phyloP scores from a whole-genome alignment of 768 basidiomycete genomes.

The Aureoboletus auriporus region DNA sequence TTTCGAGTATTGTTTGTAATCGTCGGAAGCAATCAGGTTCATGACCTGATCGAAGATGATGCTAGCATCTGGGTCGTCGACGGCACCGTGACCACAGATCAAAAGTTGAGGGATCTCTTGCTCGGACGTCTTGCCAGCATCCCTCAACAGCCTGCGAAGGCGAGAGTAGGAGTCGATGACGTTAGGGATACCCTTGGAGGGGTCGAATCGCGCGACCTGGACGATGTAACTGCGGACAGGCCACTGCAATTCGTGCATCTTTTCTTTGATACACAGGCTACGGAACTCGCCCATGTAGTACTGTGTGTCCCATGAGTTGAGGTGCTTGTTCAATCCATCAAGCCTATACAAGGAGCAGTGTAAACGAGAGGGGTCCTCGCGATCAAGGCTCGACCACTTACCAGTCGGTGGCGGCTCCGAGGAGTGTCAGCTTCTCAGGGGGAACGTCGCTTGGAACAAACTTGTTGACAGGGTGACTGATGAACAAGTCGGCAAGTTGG shows the following conservation, averaged over 20 bases:
- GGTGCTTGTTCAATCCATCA: constrained; percentile 92
- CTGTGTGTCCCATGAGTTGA: constrained; percentile 75
- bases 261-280: constrained; percentile 68
- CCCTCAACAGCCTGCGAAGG: constrained; percentile 65
- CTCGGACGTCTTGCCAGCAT: constrained; percentile 39
- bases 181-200: constrained; percentile 76
- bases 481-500: constrained; percentile 84
- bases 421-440: constrained; percentile 60
- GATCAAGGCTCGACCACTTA: constrained; percentile 34
- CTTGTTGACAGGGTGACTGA: constrained; percentile 91
- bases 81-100: constrained; percentile 87
- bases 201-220: constrained; percentile 95
- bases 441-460: constrained; percentile 89
- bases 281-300: constrained; percentile 91
- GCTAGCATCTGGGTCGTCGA: constrained; percentile 93
- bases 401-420: constrained; percentile 87
- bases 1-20: constrained; percentile 49
- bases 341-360: constrained; percentile 44
- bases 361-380: constrained; percentile 1
- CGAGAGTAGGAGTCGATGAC: constrained; percentile 85
- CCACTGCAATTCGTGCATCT: constrained; percentile 78
- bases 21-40: constrained; percentile 49
- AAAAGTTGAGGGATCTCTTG: constrained; percentile 69
- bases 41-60: constrained; percentile 84
- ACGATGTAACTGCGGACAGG: constrained; percentile 81